phyloP scores from a whole-genome alignment of 805 yeast genomes.

The Hanseniaspora singularis region DNA sequence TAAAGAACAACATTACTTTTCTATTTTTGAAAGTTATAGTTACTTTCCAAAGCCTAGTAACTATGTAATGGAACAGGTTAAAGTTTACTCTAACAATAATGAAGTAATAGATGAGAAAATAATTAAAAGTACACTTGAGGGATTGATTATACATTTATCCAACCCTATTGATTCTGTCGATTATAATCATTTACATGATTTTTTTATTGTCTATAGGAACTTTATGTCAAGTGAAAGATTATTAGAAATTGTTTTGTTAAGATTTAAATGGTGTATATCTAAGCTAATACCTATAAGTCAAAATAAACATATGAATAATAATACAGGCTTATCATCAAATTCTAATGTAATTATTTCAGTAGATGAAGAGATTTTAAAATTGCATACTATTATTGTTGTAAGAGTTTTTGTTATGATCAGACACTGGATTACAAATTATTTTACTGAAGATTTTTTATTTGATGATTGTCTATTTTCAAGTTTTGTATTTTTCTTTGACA shows the following conservation, averaged over 20 bases:
- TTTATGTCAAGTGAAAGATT: conserved; percentile 51
- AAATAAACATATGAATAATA: background rate
- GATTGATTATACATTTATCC: conserved; percentile 48
- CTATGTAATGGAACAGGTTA: conserved; percentile 21
- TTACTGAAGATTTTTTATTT: conserved; percentile 66
- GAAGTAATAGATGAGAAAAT: conserved; percentile 18
- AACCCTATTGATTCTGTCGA: conserved; percentile 58
- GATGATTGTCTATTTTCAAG: conserved; percentile 37
- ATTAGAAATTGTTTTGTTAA: conserved; percentile 46
- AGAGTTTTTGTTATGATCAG: conserved; percentile 78
- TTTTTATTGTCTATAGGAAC: conserved; percentile 69
- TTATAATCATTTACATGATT: conserved; percentile 70
- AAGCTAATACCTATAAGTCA: conserved; percentile 10
- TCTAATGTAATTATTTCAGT: conserved; percentile 16
- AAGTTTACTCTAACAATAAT: conserved; percentile 18
- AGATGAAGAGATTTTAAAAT: conserved; percentile 28
- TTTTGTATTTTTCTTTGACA: conserved; percentile 36
- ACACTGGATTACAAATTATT: conserved; percentile 84
- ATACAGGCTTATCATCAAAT: too few species aligned
- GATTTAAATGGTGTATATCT: conserved; percentile 56
- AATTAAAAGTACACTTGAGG: conserved; percentile 24
- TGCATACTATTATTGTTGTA: conserved; percentile 57
- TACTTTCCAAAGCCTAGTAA: conserved; percentile 27
- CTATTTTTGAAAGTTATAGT: conserved; percentile 16
- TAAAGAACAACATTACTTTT: conserved; percentile 13